Evolutionary conservation across 2,329 filamentous ascomycete genomes (phyloP).

Genomic region (Thermothelomyces thermophilus): DNA sequence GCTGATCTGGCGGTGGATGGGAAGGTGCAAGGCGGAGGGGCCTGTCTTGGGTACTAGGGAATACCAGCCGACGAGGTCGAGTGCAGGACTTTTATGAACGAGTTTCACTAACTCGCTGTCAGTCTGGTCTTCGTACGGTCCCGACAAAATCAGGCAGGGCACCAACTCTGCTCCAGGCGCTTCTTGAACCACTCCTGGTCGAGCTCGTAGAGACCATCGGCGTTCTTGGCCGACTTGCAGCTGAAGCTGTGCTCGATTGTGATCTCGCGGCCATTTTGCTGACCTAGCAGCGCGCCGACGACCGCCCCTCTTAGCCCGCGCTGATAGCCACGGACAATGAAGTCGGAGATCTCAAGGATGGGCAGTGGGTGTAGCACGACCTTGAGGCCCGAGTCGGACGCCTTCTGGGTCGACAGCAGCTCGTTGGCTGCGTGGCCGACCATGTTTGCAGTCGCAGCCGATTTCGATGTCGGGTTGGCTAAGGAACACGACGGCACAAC

Average conservation of each 20-base stretch:
- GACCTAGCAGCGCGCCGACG: constrained; percentile 80
- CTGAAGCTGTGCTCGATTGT: constrained; percentile 93
- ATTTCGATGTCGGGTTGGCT: too few species aligned
- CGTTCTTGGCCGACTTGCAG: constrained; percentile 50
- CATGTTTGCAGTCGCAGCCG: constrained; percentile 36
- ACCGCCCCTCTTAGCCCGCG: constrained; percentile 69
- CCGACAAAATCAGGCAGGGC: neutral
- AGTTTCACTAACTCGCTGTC: constrained; percentile 60
- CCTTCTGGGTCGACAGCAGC: constrained; percentile 59
- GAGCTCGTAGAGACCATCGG: constrained; percentile 54
- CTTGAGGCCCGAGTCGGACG: constrained; percentile 67
- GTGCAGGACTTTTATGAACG: constrained; percentile 75
- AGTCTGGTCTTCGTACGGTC: neutral
- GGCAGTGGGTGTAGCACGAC: constrained; percentile 88
- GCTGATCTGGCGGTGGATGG: constrained; percentile 73
- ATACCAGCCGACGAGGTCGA: constrained; percentile 91
- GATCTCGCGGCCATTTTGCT: constrained; percentile 83
- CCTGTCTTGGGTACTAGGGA: constrained; percentile 68
- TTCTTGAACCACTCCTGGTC: constrained; percentile 66
- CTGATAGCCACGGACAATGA: constrained; percentile 84
- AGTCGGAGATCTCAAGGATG: constrained; percentile 92
- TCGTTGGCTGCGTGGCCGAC: constrained; percentile 43
- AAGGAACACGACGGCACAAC: too few species aligned
- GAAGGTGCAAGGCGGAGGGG: constrained; percentile 61
- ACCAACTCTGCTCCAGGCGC: constrained; percentile 77